Evolutionary conservation across 192 early-diverging fungal genomes (phyloP).

Genomic region (Chytriomyces hyalinus): DNA sequence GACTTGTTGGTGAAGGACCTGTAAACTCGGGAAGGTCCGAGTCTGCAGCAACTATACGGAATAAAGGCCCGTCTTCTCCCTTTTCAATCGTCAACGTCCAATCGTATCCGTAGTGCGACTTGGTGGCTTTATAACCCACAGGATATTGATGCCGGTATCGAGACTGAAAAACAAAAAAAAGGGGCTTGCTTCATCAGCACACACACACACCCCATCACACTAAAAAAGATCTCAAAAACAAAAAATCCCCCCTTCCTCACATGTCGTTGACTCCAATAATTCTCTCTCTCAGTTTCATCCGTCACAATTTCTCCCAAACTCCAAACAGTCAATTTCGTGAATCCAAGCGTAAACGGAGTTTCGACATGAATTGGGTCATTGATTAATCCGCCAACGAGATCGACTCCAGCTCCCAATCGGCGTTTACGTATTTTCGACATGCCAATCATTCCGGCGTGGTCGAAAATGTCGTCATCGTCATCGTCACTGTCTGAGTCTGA

Average conservation of each 20-base stretch:
- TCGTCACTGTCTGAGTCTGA: constrained; percentile 11
- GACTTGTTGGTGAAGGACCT: constrained; percentile 30
- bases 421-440: constrained; percentile 32
- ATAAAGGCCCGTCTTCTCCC: constrained; percentile 30
- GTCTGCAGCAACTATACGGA: constrained; percentile 17
- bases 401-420: constrained; percentile 20
- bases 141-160: constrained; percentile 42
- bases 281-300: constrained; percentile 13
- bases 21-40: constrained; percentile 28
- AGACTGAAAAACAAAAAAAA: constrained; percentile 1
- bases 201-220: background rate
- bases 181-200: no score
- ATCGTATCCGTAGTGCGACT: constrained; percentile 35
- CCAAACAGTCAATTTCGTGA: constrained; percentile 33
- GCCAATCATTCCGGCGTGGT: constrained; percentile 31
- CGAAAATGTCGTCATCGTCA: constrained; percentile 35
- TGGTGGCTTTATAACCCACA: constrained; percentile 36
- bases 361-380: constrained; percentile 27
- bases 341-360: constrained; percentile 28
- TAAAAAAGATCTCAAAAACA: background rate
- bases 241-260: constrained; percentile 2
- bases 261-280: constrained; percentile 35
- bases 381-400: constrained; percentile 15
- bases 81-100: constrained; percentile 43
- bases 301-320: constrained; percentile 23